These are phyloP conservation scores for Hypomyces rosellus DNA, from an alignment of 2,329 filamentous ascomycete genomes.

Conservation along the genomic window DNA sequence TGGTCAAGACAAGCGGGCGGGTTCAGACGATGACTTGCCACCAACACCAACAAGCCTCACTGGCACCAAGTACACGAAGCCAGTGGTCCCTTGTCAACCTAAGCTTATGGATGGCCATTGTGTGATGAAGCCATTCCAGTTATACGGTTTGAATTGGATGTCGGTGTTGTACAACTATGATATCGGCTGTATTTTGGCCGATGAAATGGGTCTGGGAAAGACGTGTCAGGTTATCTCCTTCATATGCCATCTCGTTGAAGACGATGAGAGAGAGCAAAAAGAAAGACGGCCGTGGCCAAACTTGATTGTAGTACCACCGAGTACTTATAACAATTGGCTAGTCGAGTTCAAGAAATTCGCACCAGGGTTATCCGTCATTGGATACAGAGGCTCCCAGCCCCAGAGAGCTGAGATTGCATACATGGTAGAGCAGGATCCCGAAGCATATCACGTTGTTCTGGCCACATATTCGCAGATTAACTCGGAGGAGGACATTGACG, in stretches of 20 bases:
- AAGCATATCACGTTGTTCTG: constrained; percentile 57
- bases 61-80: constrained; percentile 28
- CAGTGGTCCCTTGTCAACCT: constrained; percentile 58
- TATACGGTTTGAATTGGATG: constrained; percentile 94
- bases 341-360: constrained; percentile 86
- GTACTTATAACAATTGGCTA: constrained; percentile 93
- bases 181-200: constrained; percentile 84
- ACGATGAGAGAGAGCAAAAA: constrained; percentile 33
- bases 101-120: constrained; percentile 69
- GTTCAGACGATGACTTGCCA: constrained; percentile 30
- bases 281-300: constrained; percentile 56
- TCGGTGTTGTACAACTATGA: constrained; percentile 71
- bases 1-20: constrained; percentile 32
- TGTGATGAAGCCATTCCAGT: constrained; percentile 83
- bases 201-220: constrained; percentile 96
- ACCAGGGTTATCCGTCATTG: constrained; percentile 67
- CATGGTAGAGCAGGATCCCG: constrained; percentile 56
- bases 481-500: constrained; percentile 43
- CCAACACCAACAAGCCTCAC: constrained; percentile 37
- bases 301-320: constrained; percentile 84
- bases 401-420: constrained; percentile 64
- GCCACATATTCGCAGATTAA: constrained; percentile 56
- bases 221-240: constrained; percentile 95
- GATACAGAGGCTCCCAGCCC: constrained; percentile 57
- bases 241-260: constrained; percentile 73